Percentiles rank a stretch among this genome's conserved stretches.
These are phyloP conservation scores for Coniferiporia sulphurascens DNA, from an alignment of 1,284 basidiomycete genomes.

Conservation along the genomic window DNA sequence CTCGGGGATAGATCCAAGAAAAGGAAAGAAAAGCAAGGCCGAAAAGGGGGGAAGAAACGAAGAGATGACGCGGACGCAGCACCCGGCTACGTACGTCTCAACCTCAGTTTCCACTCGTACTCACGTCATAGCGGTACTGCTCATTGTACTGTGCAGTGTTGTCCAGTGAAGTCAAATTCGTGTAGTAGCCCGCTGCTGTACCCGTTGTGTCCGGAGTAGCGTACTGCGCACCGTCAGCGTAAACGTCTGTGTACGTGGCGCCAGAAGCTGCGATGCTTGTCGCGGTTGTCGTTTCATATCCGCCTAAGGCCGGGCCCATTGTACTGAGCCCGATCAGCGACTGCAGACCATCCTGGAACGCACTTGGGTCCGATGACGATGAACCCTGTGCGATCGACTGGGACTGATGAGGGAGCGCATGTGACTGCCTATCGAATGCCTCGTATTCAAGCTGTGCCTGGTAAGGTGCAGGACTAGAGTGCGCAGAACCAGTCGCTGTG, in stretches of 20 bases:
- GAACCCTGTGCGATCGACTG: constrained; percentile 15
- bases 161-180: not conserved
- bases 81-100: not conserved
- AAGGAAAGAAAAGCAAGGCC: not conserved
- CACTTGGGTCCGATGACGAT: constrained; percentile 26
- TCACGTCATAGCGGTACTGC: constrained; percentile 4
- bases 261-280: not conserved
- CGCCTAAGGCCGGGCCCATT: not conserved
- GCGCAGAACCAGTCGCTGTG: constrained; percentile 38
- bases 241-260: not conserved
- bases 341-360: constrained; percentile 10
- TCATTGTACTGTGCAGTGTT: not conserved
- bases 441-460: constrained; percentile 38
- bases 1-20: not conserved
- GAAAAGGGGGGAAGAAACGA: not conserved
- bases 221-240: not conserved
- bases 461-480: constrained; percentile 54
- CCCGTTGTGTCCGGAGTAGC: not conserved
- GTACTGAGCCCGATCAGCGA: constrained; percentile 4
- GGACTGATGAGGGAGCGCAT: not conserved
- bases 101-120: not conserved
- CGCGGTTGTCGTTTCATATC: not conserved
- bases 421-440: constrained; percentile 7
- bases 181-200: not conserved
- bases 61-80: not conserved